Evolutionary conservation across 2,329 filamentous ascomycete species (phyloP), one percentile per base, ranked within the genome.

Genomic region (Bipolaris gigantea): DNA sequence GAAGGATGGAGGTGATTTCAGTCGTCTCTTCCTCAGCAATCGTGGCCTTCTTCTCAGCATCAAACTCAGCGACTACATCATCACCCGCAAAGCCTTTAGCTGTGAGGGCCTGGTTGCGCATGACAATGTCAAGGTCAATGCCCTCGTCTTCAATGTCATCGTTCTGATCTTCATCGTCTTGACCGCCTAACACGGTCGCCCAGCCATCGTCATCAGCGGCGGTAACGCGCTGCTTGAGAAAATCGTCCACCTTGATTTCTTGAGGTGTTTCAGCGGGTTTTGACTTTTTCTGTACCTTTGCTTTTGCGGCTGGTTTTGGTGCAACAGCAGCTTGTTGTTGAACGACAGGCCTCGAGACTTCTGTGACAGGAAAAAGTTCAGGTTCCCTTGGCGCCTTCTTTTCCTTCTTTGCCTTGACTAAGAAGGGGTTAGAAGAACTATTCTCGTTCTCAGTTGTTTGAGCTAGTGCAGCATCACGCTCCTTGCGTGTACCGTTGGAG

Each of bases 1-100:
- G 92, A 5, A 99, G 81, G n/a, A 89, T 89, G 61, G 88, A 89
- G 71, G 93, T 91, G 13, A 92, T 77, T 51, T 90, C 79, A 75
- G 94, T 89, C 69, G 95, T 89, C 62, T 89, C 91, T 73, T 97
- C 92, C 16, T 90, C 89, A 27, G 84, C 82, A 16, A 85, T 84
- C 1, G 84, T 79, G 45, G 85, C 84, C 15, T 81, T 82, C 77
- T 97, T 97, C 70, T 97, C 92, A 34, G 81, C 81, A 53, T 85
- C 84, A 70, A 97, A 99, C 35, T 92, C 87, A 41, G 84, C 84
- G 8, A 89, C 85, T 1, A 95, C 90, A 71, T 96, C 89, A 65
- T 92, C 74, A 38, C 90, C 92, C 2, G 92, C 93, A 73, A 99
- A 97, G 4, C 91, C 92, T 62, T 86, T 83, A 59, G 89, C 87